Evolutionary conservation across 306 rosid genomes (phyloP).

Genomic region (Canavalia gladiata): DNA sequence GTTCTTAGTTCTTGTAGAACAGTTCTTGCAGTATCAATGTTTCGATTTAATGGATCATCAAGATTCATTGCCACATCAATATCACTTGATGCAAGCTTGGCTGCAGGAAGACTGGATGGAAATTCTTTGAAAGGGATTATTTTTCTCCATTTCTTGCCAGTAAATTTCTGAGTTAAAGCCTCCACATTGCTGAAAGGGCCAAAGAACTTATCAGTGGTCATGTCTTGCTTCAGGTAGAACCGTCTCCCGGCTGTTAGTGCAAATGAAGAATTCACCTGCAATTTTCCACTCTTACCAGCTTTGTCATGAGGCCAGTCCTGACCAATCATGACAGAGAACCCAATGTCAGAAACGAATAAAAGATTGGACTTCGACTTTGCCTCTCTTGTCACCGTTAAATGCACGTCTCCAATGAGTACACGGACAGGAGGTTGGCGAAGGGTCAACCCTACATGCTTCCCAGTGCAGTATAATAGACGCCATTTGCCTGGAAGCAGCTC

Average conservation of each 20-base stretch:
- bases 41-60: slow-evolving; percentile 65
- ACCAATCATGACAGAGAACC: slow-evolving; percentile 82
- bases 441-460: slow-evolving; percentile 91
- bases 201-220: slow-evolving; percentile 50
- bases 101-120: slow-evolving; percentile 91
- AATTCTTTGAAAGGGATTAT: slow-evolving; percentile 83
- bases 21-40: slow-evolving; percentile 62
- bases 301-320: slow-evolving; percentile 92
- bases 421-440: slow-evolving; percentile 85
- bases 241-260: slow-evolving; percentile 72
- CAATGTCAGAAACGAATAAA: slow-evolving; percentile 68
- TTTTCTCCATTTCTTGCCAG: slow-evolving; percentile 83
- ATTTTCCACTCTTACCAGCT: slow-evolving; percentile 73
- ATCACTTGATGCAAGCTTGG: slow-evolving; percentile 76
- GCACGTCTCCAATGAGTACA: slow-evolving; percentile 81
- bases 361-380: slow-evolving; percentile 65
- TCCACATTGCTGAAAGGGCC: slow-evolving; percentile 58
- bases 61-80: slow-evolving; percentile 72
- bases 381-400: slow-evolving; percentile 67
- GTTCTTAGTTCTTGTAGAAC: slow-evolving; percentile 75
- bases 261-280: slow-evolving; percentile 71
- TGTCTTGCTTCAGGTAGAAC: slow-evolving; percentile 76
- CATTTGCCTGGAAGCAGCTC: slow-evolving; percentile 94
- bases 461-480: slow-evolving; percentile 92
- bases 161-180: slow-evolving; percentile 69